Evolutionary conservation across 257 asterid genomes (phyloP), one percentile per base, ranked within the genome.

Genomic region (Penstemon davidsonii): DNA sequence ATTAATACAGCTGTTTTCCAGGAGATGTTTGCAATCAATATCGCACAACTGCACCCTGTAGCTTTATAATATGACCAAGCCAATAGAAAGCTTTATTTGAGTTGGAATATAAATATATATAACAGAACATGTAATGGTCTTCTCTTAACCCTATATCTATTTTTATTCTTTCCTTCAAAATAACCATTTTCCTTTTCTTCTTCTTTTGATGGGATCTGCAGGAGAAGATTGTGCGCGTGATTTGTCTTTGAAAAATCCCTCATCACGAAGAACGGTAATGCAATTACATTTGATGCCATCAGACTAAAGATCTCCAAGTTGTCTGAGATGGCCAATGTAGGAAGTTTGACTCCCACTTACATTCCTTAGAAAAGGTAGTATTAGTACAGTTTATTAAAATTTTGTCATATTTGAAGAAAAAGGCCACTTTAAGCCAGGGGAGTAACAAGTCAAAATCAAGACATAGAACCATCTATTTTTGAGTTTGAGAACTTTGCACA

Each of bases 401-500:
- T 39, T 45, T 45, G 11, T 45, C 51, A 45, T 0, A 45, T 8
- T 45, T 45, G 51, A 45, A 45, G 51, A 45, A 45, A 7, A 6
- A 45, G 10, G 51, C 7, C 51, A 25, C 51, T 45, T 45, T 12
- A 45, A 45, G 6, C 51, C 8, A 46, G 33, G 33, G 33, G 33
- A 25, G 33, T 25, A 25, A 25, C 33, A 25, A 25, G 33, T 25
- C 33, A 46, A 7, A 46, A 46, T 9, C 11, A 46, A 4, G 51
- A 46, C 51, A 46, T 3, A 46, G 51, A 9, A 7, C 51, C 11
- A 9, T 46, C 4, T 49, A 49, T 5, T 4, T 11, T 50, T 51
- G 10, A 11, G 33, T 67, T 73, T 44, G 59, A 52, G 68, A 46
- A 67, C 63, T 45, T 73, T 54, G 55, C 55, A 55, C n/a, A 53